A percentile compares a stretch with the other conserved stretches of the same genome.
These are phyloP conservation scores for Ophiostoma novo-ulmi DNA, from an alignment of 2,329 filamentous ascomycete genomes.

Conservation along the genomic window DNA sequence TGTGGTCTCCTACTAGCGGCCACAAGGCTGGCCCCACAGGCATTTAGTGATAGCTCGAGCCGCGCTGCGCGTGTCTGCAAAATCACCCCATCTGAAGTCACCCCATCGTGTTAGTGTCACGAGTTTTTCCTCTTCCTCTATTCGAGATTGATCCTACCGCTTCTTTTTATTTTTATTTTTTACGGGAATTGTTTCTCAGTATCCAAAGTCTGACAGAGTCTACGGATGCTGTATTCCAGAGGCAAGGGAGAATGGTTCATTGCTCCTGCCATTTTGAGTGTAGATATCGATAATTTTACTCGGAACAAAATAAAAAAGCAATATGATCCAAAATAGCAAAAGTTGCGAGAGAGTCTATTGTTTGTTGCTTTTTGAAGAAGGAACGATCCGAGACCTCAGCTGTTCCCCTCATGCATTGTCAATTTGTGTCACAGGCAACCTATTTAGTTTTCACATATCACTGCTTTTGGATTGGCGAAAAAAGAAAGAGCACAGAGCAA, in stretches of 20 bases:
- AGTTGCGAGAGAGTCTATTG: background rate
- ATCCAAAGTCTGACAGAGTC: background rate
- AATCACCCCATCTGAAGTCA: slow-evolving; percentile 7
- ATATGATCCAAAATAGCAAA: background rate
- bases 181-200: background rate
- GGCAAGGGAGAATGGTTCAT: background rate
- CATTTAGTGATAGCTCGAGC: background rate
- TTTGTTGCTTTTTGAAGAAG: background rate
- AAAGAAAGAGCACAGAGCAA: background rate
- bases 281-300: background rate
- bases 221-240: background rate
- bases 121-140: background rate
- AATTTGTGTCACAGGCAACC: background rate
- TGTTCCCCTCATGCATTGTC: background rate
- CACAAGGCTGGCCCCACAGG: slow-evolving; percentile 8
- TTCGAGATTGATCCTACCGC: background rate
- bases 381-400: slow-evolving; percentile 7
- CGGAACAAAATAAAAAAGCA: background rate
- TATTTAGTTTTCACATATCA: background rate
- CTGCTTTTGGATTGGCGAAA: background rate
- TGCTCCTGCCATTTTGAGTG: background rate
- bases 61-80: background rate
- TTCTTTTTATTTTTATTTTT: background rate
- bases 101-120: background rate
- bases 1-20: background rate